Base-by-base conservation (phyloP, 2,329 filamentous ascomycete species). In the Epichloe sibirici region DNA sequence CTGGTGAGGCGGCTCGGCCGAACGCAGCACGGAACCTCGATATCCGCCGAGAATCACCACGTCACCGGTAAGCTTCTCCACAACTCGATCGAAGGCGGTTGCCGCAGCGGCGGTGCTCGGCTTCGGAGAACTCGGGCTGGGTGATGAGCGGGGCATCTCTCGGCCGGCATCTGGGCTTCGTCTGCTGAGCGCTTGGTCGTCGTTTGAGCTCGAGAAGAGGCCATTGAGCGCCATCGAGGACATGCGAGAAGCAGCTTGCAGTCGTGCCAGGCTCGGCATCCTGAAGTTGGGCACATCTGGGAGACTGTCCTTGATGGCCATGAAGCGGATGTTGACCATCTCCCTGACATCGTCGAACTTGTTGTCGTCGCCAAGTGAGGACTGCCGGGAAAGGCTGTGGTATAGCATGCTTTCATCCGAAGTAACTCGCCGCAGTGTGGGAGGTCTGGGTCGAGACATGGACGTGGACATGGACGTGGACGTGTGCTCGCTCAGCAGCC, bases 21-120 rank as follows among this genome's bases (percentile, higher is more conserved):
- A 94, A 34, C 90, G 82, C 34, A 97, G 69, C n/a, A 96, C 77
- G 0, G 90, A 95, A 3, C 91, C 91, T 57, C 91, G 79, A 63
- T 96, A 95, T 13, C 91, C 91, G 21, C 91, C 91, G 63, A 97
- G 77, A 34, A 96, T 75, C 7, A 97, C 88, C 7, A 97, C 66
- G 63, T 97, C 91, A 0, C 91, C 90, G 0, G 82, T 87, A 23
- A 95, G 71, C 5, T 81, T 73, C 46, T 85, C 81, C 46, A 95
- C 63, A 63, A 74, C 71, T 15, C 66, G 74, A 61, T 84, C 76
- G 56, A 81, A 65, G 61, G 68, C 57, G 21, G 64, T 61, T n/a
- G 58, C 17, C 21, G 15, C 40, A 59, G 15, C 52, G 48, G 4
- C 43, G 17, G 17, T 40, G n/a, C 48, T 49, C 11, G 51, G 21